Evolutionary conservation across 2,329 filamentous ascomycete genomes (phyloP).

Genomic region (Colletotrichum acutatum): DNA sequence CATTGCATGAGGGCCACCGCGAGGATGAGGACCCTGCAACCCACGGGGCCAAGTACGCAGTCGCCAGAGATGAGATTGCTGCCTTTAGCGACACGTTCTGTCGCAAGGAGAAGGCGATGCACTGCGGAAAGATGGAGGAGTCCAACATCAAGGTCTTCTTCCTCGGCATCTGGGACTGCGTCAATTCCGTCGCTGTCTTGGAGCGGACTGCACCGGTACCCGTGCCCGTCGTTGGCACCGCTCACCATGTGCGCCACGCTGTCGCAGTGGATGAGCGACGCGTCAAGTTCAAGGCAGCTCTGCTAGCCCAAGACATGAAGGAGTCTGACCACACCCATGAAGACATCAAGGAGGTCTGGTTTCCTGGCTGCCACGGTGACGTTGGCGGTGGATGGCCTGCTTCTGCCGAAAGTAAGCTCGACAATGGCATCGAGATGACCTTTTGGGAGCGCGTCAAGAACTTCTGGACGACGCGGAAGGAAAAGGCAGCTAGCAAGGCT

Average conservation of each 20-base stretch:
- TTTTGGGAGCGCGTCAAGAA: slow-evolving; percentile 49
- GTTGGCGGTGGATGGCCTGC: slow-evolving; percentile 64
- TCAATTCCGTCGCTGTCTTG: slow-evolving; percentile 60
- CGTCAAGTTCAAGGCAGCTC: slow-evolving; percentile 64
- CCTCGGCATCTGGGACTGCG: slow-evolving; percentile 66
- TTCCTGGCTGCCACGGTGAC: slow-evolving; percentile 64
- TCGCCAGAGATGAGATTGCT: slow-evolving; percentile 49
- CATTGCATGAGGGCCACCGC: slow-evolving; percentile 25
- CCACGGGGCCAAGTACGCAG: slow-evolving; percentile 39
- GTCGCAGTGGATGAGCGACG: slow-evolving; percentile 64
- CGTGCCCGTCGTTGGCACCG: slow-evolving; percentile 51
- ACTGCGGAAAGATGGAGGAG: slow-evolving; percentile 34
- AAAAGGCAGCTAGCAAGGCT: slow-evolving; percentile 44
- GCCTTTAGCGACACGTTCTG: slow-evolving; percentile 62
- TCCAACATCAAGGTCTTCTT: slow-evolving; percentile 61
- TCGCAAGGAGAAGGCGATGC: slow-evolving; percentile 44
- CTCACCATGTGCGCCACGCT: slow-evolving; percentile 60
- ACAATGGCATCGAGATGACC: slow-evolving; percentile 40
- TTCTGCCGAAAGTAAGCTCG: slow-evolving; percentile 39
- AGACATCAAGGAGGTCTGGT: slow-evolving; percentile 64
- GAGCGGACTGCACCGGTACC: slow-evolving; percentile 52
- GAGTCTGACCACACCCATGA: slow-evolving; percentile 43
- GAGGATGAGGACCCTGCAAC: slow-evolving; percentile 37
- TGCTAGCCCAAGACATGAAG: slow-evolving; percentile 55
- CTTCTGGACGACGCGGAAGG: slow-evolving; percentile 47